These are phyloP conservation scores for Kondoa malvinella DNA, from an alignment of 768 basidiomycete genomes.

Conservation along the genomic window DNA sequence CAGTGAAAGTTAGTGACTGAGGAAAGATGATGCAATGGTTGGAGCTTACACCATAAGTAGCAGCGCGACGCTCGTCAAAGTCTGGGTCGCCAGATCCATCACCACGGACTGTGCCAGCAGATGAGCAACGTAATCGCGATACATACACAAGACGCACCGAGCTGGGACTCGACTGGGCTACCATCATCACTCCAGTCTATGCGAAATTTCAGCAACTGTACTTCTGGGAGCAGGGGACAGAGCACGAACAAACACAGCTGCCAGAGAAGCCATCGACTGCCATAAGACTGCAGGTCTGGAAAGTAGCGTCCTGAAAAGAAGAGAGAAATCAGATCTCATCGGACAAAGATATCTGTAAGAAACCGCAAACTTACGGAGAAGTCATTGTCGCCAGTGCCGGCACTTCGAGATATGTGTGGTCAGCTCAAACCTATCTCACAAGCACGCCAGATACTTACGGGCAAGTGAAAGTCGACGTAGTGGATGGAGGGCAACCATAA, in stretches of 20 bases:
- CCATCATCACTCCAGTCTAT: neutral
- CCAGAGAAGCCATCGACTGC: neutral
- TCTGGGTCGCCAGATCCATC: neutral
- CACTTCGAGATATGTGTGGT: no score
- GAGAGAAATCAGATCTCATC: neutral
- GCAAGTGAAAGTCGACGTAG: neutral
- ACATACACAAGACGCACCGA: neutral
- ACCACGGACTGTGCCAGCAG: neutral
- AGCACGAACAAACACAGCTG: neutral
- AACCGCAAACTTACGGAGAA: neutral
- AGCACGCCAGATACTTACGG: no score
- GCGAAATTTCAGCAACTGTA: neutral
- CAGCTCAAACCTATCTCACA: no score
- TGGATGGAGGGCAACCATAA: neutral
- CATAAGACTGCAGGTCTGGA: neutral
- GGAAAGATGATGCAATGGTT: no score
- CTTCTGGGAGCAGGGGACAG: neutral
- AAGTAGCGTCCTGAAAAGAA: neutral
- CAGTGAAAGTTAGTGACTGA: no score
- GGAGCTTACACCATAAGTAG: neutral
- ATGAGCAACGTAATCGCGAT: neutral
- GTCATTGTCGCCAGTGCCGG: neutral
- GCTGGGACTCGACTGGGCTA: neutral
- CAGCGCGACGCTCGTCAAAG: neutral
- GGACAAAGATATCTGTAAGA: neutral